These are phyloP conservation scores for Candida yuanshanica DNA, from an alignment of 805 yeast genomes.

Conservation along the genomic window DNA sequence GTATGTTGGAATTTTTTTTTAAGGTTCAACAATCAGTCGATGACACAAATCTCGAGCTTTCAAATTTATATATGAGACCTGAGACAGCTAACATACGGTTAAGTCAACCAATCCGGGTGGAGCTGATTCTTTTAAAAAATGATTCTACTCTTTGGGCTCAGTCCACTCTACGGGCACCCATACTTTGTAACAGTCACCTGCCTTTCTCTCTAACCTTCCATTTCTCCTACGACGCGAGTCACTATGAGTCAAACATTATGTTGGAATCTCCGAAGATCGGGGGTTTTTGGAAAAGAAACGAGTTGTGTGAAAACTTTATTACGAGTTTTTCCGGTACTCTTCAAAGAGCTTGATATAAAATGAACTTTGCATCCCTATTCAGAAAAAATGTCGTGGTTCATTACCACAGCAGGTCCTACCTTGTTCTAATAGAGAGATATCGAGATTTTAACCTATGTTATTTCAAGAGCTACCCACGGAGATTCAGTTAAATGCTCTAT, in stretches of 20 bases:
- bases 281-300: not conserved
- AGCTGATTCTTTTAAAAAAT: too few relatives aligned
- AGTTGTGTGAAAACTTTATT: not conserved
- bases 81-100: too few relatives aligned
- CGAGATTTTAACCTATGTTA: not conserved
- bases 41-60: not conserved
- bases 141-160: too few relatives aligned
- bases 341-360: too few relatives aligned
- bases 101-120: too few relatives aligned
- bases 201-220: not conserved
- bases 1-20: too few relatives aligned
- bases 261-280: not conserved
- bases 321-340: not conserved
- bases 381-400: too few relatives aligned
- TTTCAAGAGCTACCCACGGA: constrained; percentile 11
- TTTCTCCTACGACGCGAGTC: not conserved
- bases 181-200: too few relatives aligned
- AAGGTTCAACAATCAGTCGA: too few relatives aligned
- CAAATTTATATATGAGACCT: too few relatives aligned
- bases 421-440: not conserved
- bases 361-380: too few relatives aligned
- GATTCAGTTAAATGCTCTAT: constrained; percentile 10
- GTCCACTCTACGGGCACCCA: too few relatives aligned
- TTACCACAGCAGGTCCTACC: not conserved
- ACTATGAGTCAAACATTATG: not conserved